These are phyloP conservation scores for Candida incommunis DNA, from an alignment of 805 yeast species.

Conservation along the genomic window DNA sequence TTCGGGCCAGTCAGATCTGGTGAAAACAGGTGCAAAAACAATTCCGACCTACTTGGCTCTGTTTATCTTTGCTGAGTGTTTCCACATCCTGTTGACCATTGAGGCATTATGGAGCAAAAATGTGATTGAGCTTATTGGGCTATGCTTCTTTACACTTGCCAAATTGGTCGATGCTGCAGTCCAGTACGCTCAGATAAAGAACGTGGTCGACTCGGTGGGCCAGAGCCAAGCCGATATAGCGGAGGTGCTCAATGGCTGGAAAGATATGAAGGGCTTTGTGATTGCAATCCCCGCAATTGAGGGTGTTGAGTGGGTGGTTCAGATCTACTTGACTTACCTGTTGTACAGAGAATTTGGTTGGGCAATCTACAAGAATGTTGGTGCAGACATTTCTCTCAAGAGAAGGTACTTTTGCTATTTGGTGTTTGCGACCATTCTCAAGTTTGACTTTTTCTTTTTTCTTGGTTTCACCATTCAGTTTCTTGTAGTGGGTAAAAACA, in stretches of 20 bases:
- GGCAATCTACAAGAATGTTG: slow-evolving; percentile 34
- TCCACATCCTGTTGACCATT: slow-evolving; percentile 26
- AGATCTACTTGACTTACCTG: slow-evolving; percentile 20
- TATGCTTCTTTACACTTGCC: slow-evolving; percentile 28
- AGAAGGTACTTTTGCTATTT: slow-evolving; percentile 23
- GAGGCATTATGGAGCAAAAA: slow-evolving; percentile 28
- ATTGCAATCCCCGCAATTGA: slow-evolving; percentile 30
- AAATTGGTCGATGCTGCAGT: slow-evolving; percentile 34
- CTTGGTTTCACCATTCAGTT: slow-evolving; percentile 37
- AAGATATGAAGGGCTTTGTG: slow-evolving; percentile 21
- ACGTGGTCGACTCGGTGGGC: slow-evolving; percentile 13
- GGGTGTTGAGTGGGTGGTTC: slow-evolving; percentile 23
- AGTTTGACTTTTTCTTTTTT: slow-evolving; percentile 34
- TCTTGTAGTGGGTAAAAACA: slow-evolving; percentile 29
- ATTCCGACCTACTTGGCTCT: slow-evolving; percentile 30
- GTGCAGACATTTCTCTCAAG: slow-evolving; percentile 30
- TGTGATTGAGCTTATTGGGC: slow-evolving; percentile 22
- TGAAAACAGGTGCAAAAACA: slow-evolving; percentile 10
- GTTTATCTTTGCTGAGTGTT: slow-evolving; percentile 33
- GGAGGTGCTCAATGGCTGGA: slow-evolving; percentile 7
- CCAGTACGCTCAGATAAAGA: slow-evolving; percentile 28
- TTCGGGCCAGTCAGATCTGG: slow-evolving; percentile 7
- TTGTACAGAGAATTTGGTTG: slow-evolving; percentile 30
- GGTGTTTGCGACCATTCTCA: slow-evolving; percentile 26
- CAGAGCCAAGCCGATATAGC: too few species aligned